Evolutionary conservation across 2,329 filamentous ascomycete genomes (phyloP).

Genomic region (Fusarium sp.): DNA sequence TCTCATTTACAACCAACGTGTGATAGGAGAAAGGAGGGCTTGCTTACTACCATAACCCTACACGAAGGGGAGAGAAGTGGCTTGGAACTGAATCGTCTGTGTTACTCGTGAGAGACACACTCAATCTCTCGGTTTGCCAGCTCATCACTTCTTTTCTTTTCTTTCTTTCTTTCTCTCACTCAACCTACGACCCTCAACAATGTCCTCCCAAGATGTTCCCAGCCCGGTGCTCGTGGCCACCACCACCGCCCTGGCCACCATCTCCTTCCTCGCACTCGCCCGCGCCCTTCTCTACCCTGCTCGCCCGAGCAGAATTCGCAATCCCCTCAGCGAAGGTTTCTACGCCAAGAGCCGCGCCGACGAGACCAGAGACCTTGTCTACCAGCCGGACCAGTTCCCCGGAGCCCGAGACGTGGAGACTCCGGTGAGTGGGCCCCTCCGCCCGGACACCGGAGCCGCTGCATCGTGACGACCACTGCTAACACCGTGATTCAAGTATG

Average conservation of each 20-base stretch:
- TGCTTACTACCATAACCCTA: neutral
- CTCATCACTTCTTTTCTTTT: neutral
- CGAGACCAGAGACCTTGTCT: constrained; percentile 56
- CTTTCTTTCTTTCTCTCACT: neutral
- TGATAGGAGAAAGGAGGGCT: neutral
- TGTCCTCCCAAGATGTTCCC: constrained; percentile 22
- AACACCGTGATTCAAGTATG: constrained; percentile 61
- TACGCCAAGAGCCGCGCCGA: constrained; percentile 47
- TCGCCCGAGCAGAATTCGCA: constrained; percentile 53
- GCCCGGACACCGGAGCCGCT: neutral
- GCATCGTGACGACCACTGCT: constrained; percentile 5
- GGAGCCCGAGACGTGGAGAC: constrained; percentile 78
- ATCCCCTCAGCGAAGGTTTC: constrained; percentile 56
- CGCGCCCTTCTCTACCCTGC: constrained; percentile 53
- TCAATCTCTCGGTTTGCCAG: neutral
- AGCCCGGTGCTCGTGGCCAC: constrained; percentile 48
- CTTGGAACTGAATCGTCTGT: neutral
- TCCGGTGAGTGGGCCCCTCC: constrained; percentile 57
- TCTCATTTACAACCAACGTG: neutral
- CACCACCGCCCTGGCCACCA: constrained; percentile 55
- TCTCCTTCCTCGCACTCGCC: constrained; percentile 51
- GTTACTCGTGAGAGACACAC: neutral
- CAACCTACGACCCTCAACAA: neutral
- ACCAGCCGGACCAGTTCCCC: constrained; percentile 76
- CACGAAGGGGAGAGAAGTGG: neutral